Evolutionary conservation across 2,329 filamentous ascomycete genomes (phyloP), one percentile per base, ranked within the genome.

Genomic region (Chaetomiaceae sp.): DNA sequence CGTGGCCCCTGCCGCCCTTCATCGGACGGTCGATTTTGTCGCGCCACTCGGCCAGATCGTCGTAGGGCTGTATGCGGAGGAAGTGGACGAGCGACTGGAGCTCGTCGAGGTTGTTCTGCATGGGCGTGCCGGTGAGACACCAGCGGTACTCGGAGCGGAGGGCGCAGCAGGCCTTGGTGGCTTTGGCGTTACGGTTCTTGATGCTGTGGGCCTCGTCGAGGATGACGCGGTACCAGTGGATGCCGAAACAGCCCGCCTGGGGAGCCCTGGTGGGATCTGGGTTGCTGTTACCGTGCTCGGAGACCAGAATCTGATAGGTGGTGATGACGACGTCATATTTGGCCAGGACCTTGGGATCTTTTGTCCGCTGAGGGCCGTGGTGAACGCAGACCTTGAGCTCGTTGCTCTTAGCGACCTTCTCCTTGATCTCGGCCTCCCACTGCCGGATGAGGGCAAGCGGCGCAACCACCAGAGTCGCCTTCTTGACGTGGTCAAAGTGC

Each of bases 91-190:
- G 74, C 61, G 90, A 95, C 67, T 99, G 94, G 47, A 99, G 75
- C 70, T 99, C 94, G 61, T 99, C 94, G 6, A 99, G 81, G 64
- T 96, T 97, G 72, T 99, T 99, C 68, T 99, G 94, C 86, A 99
- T 91, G 0, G 94, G 94, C 1, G 94, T 99, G 49, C 94, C 94
- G 0, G 91, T 96, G 57, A 99, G 73, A 66, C 94, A 97, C 94
- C 94, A 99, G 56, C 94, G 81, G 65, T 96, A 97, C 68, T 94
- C 87, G 19, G 89, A 85, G 27, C 86, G 78, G 29, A 99, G 72
- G 1, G 89, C 89, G 66, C 86, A 99, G 61, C 89, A 94, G 1
- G 94, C 91, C 68, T 96, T 91, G 1, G 92, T 96, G 37, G 89
- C 86, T 72, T 99, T 99, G 20, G 94, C 91, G 61, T 95, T 96